Evolutionary conservation across 2,329 filamentous ascomycete genomes (phyloP).

Genomic region (Nemania serpens): DNA sequence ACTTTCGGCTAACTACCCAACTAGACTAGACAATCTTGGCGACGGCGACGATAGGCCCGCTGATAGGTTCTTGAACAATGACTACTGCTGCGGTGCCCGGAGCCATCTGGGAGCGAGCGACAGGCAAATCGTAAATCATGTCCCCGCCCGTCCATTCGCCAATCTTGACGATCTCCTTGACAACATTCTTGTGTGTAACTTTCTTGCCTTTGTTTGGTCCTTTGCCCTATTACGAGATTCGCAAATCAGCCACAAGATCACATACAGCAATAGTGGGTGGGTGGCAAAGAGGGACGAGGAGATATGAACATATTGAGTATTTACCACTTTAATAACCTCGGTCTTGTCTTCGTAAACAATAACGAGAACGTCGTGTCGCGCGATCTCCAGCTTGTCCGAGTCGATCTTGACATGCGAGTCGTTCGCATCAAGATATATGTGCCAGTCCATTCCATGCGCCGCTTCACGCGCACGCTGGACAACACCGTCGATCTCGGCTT

Average conservation of each 20-base stretch:
- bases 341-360: conserved; percentile 37
- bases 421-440: conserved; percentile 35
- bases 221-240: neutral
- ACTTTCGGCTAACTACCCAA: neutral
- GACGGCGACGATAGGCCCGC: conserved; percentile 37
- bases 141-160: conserved; percentile 45
- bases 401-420: conserved; percentile 33
- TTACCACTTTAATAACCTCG: conserved; percentile 4
- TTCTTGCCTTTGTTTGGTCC: conserved; percentile 35
- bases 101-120: conserved; percentile 28
- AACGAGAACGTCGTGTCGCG: conserved; percentile 20
- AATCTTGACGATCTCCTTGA: conserved; percentile 41
- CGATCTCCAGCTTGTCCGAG: conserved; percentile 29
- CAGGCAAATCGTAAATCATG: conserved; percentile 35
- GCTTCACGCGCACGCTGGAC: conserved; percentile 22
- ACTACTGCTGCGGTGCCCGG: conserved; percentile 37
- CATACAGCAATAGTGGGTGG: too few species aligned
- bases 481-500: conserved; percentile 31
- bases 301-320: neutral
- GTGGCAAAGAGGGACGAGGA: neutral
- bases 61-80: conserved; percentile 36
- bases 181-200: conserved; percentile 41
- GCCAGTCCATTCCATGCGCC: conserved; percentile 21
- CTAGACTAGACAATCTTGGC: conserved; percentile 23
- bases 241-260: neutral